These are phyloP conservation scores for Trichoderma parareesei DNA, from an alignment of 495 filamentous ascomycete genomes.

Conservation along the genomic window DNA sequence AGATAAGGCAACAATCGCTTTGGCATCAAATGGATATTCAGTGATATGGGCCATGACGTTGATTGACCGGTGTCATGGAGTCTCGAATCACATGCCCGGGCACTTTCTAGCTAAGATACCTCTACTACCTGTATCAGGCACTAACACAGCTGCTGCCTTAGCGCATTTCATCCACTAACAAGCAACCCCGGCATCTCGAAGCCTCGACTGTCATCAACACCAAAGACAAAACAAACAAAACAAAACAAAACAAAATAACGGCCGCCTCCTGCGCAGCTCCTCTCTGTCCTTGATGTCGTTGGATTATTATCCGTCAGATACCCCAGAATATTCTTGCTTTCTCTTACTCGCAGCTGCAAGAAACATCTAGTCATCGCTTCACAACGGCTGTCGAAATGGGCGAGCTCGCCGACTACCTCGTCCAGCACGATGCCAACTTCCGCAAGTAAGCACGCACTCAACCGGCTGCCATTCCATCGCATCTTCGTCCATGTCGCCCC, in stretches of 20 bases:
- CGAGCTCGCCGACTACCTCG: constrained; percentile 37
- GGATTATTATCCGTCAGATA: no score
- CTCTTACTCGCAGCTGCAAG: not conserved
- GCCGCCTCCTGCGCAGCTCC: not conserved
- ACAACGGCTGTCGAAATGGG: constrained; percentile 22
- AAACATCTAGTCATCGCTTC: not conserved
- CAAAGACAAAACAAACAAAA: not conserved
- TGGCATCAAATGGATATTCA: no score
- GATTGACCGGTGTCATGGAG: no score
- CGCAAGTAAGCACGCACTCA: constrained; percentile 25
- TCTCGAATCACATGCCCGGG: no score
- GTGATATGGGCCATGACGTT: no score
- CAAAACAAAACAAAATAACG: not conserved
- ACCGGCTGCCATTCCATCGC: not conserved
- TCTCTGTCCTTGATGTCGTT: not conserved
- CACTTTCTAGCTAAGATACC: no score
- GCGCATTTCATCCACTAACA: not conserved
- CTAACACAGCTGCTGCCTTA: not conserved
- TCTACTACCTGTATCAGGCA: not conserved
- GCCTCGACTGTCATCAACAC: not conserved
- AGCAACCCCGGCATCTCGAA: not conserved
- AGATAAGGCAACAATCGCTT: no score
- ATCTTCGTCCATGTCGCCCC: not conserved
- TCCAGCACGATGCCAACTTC: constrained; percentile 37
- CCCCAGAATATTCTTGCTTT: not conserved